A percentile compares a stretch with the other conserved stretches of the same genome.
phyloP scores from a whole-genome alignment of 306 rosid genomes.

The Luffa aegyptiaca region DNA sequence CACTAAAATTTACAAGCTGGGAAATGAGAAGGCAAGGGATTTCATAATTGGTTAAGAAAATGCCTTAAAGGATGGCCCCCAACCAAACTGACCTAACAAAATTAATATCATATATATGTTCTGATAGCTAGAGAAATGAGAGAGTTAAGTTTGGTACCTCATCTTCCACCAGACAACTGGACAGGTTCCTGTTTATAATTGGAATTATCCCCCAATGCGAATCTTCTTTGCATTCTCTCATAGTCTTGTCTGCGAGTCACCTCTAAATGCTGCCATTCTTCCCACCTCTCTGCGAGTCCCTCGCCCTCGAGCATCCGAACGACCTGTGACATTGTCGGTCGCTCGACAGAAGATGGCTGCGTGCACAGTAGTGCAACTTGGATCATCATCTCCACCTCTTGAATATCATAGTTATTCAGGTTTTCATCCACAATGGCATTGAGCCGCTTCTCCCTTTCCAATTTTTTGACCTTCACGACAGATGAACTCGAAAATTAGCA shows the following conservation, averaged over 20 bases:
- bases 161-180: conserved; percentile 87
- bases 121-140: background rate
- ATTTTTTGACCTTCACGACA: conserved; percentile 62
- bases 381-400: conserved; percentile 89
- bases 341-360: conserved; percentile 80
- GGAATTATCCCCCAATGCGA: conserved; percentile 93
- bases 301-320: conserved; percentile 97
- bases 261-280: conserved; percentile 88
- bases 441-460: conserved; percentile 72
- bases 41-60: background rate
- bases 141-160: conserved; percentile 14
- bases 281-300: conserved; percentile 99
- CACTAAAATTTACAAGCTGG: background rate
- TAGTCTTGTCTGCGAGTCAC: conserved; percentile 73
- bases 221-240: conserved; percentile 78
- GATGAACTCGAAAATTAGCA: background rate
- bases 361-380: conserved; percentile 91
- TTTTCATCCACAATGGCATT: conserved; percentile 71
- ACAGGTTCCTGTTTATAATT: conserved; percentile 75
- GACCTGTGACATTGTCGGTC: conserved; percentile 89
- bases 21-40: background rate
- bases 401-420: conserved; percentile 43
- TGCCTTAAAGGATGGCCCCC: background rate
- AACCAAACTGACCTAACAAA: background rate
- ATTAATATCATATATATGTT: background rate